These are phyloP conservation scores for Moniliophthora roreri DNA, from an alignment of 1,284 basidiomycete genomes.

Conservation along the genomic window DNA sequence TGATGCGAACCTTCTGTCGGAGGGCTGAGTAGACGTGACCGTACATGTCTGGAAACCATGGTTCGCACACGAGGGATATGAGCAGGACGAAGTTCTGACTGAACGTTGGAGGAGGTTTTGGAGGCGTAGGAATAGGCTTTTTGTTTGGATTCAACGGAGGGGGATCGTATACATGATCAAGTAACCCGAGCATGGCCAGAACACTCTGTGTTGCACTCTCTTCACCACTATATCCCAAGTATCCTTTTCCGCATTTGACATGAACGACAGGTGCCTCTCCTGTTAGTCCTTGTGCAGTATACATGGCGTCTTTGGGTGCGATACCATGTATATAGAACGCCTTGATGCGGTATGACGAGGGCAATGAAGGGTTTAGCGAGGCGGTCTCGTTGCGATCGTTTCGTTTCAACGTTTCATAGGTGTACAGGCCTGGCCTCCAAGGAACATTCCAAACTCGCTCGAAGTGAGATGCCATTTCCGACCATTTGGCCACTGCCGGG, in stretches of 20 bases:
- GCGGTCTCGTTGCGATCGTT: not conserved
- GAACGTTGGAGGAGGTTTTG: not conserved
- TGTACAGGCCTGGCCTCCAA: conserved; percentile 14
- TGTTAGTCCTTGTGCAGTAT: not conserved
- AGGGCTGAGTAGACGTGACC: not conserved
- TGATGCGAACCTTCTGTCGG: not conserved
- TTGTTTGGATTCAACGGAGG: not conserved
- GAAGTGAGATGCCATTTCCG: conserved; percentile 18
- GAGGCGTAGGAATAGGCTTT: not conserved
- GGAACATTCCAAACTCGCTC: conserved; percentile 19
- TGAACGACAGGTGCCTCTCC: conserved; percentile 23
- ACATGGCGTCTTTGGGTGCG: conserved; percentile 15
- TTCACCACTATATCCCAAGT: conserved; percentile 32
- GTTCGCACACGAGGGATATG: not conserved
- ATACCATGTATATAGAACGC: conserved; percentile 18
- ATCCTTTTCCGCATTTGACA: conserved; percentile 23
- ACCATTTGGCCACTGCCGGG: conserved; percentile 7
- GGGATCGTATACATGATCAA: not conserved
- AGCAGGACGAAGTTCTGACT: not conserved
- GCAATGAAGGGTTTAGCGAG: conserved; percentile 16
- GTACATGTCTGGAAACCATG: not conserved
- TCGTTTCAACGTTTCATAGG: not conserved
- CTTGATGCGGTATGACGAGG: conserved; percentile 17
- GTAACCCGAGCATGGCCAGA: not conserved
- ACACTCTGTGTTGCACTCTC: not conserved